Percentiles rank a stretch among this genome's conserved stretches.
Evolutionary conservation across 208 protist species (phyloP).

Genomic region (Acanthamoeba polyphaga): DNA sequence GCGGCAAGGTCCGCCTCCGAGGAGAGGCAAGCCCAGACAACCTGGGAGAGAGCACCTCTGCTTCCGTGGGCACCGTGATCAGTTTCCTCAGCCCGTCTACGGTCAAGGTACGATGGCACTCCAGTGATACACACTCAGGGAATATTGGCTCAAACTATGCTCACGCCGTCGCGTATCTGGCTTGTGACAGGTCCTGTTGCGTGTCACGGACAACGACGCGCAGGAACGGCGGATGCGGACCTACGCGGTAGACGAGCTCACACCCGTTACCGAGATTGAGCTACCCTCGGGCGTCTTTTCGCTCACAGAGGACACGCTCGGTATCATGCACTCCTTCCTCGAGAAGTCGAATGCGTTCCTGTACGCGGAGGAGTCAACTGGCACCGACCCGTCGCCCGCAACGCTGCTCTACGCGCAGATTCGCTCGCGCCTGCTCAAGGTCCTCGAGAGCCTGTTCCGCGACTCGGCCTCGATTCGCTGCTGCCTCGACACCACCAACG

Average conservation of each 20-base stretch:
- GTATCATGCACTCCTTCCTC: neutral
- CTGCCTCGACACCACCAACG: slow-evolving; percentile 6
- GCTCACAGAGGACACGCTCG: neutral
- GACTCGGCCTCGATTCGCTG: neutral
- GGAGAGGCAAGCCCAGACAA: neutral
- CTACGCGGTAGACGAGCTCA: slow-evolving; percentile 4
- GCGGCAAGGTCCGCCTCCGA: slow-evolving; percentile 14
- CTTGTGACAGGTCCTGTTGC: neutral
- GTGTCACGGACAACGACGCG: neutral
- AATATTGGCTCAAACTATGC: neutral
- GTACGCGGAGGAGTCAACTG: neutral
- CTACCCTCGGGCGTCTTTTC: neutral
- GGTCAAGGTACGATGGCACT: neutral
- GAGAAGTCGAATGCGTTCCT: slow-evolving; percentile 39
- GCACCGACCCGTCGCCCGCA: neutral
- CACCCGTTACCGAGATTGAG: slow-evolving; percentile 8
- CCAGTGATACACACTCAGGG: too few species aligned
- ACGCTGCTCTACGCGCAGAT: slow-evolving; percentile 8
- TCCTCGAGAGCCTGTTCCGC: neutral
- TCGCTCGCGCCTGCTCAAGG: neutral
- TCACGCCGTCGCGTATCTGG: too few species aligned
- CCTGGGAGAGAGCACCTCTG: neutral
- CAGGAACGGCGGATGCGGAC: neutral
- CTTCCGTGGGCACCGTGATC: neutral
- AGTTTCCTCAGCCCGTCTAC: slow-evolving; percentile 15